Evolutionary conservation across 192 early-diverging fungal species (phyloP).

Genomic region (Obelidium mucronatum): DNA sequence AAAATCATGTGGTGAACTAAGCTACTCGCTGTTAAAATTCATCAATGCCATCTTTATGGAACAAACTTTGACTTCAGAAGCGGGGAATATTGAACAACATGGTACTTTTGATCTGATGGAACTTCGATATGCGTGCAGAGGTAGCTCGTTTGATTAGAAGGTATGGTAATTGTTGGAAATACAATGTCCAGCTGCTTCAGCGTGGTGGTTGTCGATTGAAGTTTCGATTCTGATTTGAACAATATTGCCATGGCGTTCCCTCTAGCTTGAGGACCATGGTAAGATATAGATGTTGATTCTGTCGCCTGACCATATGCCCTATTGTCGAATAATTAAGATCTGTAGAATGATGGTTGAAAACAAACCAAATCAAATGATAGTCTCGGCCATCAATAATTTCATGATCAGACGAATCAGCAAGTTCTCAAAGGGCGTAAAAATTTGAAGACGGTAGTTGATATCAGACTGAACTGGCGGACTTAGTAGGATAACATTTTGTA

Average conservation of each 20-base stretch:
- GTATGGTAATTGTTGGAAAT: slow-evolving; percentile 16
- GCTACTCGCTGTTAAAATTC: background rate
- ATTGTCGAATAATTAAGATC: background rate
- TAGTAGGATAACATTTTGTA: slow-evolving; percentile 18
- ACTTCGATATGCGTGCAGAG: slow-evolving; percentile 27
- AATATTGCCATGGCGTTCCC: background rate
- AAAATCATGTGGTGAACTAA: slow-evolving; percentile 20
- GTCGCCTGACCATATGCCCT: slow-evolving; percentile 21
- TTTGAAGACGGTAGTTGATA: slow-evolving; percentile 23
- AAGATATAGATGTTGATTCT: background rate
- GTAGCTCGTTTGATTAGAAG: slow-evolving; percentile 3
- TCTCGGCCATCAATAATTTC: background rate
- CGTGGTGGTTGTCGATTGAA: background rate
- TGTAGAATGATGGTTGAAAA: background rate
- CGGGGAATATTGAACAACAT: slow-evolving; percentile 30
- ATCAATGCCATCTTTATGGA: background rate
- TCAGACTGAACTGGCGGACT: background rate
- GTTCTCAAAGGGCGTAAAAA: slow-evolving; percentile 23
- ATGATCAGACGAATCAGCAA: slow-evolving; percentile 12
- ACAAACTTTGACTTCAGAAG: slow-evolving; percentile 15
- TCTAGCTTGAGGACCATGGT: slow-evolving; percentile 14
- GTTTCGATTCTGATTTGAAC: background rate
- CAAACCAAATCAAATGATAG: slow-evolving; percentile 19
- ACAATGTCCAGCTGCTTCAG: background rate
- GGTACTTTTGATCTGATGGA: slow-evolving; percentile 34